Percentiles rank a stretch among this genome's conserved stretches.
phyloP scores from a whole-genome alignment of 371 early-diverging fungal species.

The Mucor plumbeus region DNA sequence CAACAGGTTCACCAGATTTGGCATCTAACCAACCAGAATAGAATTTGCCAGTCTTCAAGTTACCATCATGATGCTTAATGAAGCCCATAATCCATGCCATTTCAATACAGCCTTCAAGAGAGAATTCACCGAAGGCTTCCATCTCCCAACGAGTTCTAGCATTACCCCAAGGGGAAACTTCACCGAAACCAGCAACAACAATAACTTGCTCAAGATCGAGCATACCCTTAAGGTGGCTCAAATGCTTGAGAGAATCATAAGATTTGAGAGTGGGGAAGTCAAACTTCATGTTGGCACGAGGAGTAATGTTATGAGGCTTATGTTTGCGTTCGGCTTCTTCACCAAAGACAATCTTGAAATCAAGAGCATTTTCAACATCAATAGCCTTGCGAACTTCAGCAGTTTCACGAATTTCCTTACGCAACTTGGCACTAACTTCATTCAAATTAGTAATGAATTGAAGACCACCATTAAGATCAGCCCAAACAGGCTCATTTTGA shows the following conservation, averaged over 20 bases:
- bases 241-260: constrained; percentile 70
- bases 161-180: constrained; percentile 95
- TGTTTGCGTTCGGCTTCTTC: constrained; percentile 76
- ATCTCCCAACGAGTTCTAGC: constrained; percentile 98
- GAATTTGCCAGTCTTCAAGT: constrained; percentile 77
- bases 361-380: constrained; percentile 76
- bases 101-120: constrained; percentile 95
- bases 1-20: constrained; percentile 88
- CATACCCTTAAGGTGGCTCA: constrained; percentile 84
- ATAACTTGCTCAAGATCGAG: constrained; percentile 92
- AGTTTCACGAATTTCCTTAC: constrained; percentile 80
- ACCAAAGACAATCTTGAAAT: constrained; percentile 80
- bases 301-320: constrained; percentile 80
- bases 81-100: constrained; percentile 98
- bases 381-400: constrained; percentile 90
- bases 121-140: constrained; percentile 93
- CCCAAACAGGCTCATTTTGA: constrained; percentile 88
- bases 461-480: constrained; percentile 93
- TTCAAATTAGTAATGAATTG: constrained; percentile 84
- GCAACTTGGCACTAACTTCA: constrained; percentile 74
- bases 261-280: constrained; percentile 81
- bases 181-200: constrained; percentile 94
- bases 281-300: constrained; percentile 94
- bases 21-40: constrained; percentile 97
- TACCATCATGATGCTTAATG: constrained; percentile 90